Evolutionary conservation across 176 grass and related monocot genomes (phyloP), one percentile per base, ranked within the genome.

Genomic region (Oryza glumipatula): DNA sequence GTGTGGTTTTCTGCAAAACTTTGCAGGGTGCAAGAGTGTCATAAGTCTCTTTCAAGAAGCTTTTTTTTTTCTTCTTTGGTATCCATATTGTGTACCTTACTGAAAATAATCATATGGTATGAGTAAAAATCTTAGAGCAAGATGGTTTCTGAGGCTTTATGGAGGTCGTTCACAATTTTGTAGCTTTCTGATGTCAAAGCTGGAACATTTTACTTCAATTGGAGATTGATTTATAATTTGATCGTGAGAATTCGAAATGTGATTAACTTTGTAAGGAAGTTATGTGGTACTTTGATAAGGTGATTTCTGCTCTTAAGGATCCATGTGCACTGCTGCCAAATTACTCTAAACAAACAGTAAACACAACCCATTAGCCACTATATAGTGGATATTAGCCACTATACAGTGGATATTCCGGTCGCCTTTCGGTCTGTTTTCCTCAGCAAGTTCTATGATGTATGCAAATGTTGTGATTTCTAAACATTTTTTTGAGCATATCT

Each of bases 1-100:
- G 96, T 44, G 38, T 41, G 21, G 81, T 98, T 72, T 82, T 85
- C 68, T 98, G 91, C 89, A 90, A 85, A 77, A 90, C 92, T 21
- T 77, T 98, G 68, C 87, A 90, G 83, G 92, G 91, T 85, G 96
- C 93, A 86, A 88, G 80, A 68, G 92, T 98, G 45, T 98, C 96
- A 43, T 98, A 89, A 98, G 21, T 58, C 56, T 80, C 52, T 15
- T 69, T 72, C n/a, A 70, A 49, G 9, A 72, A 39, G 6, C 14
- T 24, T 41, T 2, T 10, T 28, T 52, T 54, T 48, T 90, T 39
- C 5, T 39, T 63, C 26, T 82, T 83, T 23, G 22, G 39, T 43
- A 58, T 76, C 11, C 22, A 3, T 70, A 33, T 12, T 19, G 24
- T 87, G 65, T 64, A 30, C 19, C 33, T 61, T 9, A 61, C 17